Percentiles rank a stretch among this genome's conserved stretches.
These are phyloP conservation scores for Russula brevipes DNA, from an alignment of 768 basidiomycete genomes.

Conservation along the genomic window DNA sequence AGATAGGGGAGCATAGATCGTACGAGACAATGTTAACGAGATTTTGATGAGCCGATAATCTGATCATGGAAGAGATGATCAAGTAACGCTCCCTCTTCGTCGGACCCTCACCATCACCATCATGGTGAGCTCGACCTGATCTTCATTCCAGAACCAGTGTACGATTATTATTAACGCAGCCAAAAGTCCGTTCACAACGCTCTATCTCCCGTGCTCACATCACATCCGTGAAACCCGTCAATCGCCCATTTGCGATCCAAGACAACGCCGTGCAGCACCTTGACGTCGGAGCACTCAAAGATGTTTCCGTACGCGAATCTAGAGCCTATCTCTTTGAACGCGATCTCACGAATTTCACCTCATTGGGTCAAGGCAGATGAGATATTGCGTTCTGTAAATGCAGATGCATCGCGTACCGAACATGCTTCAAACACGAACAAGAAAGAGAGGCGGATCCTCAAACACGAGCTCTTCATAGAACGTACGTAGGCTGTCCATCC, in stretches of 20 bases:
- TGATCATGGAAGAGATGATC: background rate
- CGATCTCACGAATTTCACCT: slow-evolving; percentile 16
- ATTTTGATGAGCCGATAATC: background rate
- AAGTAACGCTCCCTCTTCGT: background rate
- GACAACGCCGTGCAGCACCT: slow-evolving; percentile 46
- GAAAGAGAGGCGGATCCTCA: slow-evolving; percentile 61
- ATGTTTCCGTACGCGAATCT: slow-evolving; percentile 37
- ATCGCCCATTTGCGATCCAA: slow-evolving; percentile 47
- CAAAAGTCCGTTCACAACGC: slow-evolving; percentile 40
- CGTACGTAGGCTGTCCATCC: slow-evolving; percentile 37
- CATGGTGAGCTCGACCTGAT: slow-evolving; percentile 14
- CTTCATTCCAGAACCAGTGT: background rate
- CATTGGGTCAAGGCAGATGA: slow-evolving; percentile 37
- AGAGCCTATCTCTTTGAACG: background rate
- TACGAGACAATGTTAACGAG: background rate
- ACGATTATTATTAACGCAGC: slow-evolving; percentile 21
- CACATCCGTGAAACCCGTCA: slow-evolving; percentile 43
- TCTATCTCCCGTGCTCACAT: slow-evolving; percentile 41
- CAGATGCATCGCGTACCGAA: slow-evolving; percentile 23
- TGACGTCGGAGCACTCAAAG: slow-evolving; percentile 40
- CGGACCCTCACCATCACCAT: background rate
- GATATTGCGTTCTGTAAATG: slow-evolving; percentile 38
- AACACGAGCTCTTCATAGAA: slow-evolving; percentile 63
- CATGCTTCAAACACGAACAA: slow-evolving; percentile 39
- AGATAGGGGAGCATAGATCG: background rate